Conservation (phyloP, 805 yeast species). For the Starmera quercuum region DNA sequence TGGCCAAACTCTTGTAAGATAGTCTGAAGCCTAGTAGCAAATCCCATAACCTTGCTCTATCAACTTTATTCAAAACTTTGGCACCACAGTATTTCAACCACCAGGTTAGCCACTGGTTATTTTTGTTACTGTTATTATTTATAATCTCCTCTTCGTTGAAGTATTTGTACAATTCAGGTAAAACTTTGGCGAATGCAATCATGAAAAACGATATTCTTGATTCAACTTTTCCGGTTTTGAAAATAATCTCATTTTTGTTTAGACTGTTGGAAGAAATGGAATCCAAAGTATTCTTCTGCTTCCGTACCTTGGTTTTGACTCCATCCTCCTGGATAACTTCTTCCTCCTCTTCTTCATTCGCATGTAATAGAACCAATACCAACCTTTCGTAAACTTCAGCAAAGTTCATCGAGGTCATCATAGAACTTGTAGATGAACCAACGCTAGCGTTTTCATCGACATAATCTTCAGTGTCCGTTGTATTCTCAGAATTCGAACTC, state of each 20-base stretch:
- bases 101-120: slow-evolving; percentile 90
- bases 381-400: slow-evolving; percentile 69
- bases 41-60: slow-evolving; percentile 90
- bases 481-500: not conserved
- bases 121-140: slow-evolving; percentile 44
- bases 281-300: not conserved
- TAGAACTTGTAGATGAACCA: slow-evolving; percentile 7
- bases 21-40: slow-evolving; percentile 70
- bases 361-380: slow-evolving; percentile 66
- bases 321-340: not conserved
- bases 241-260: slow-evolving; percentile 30
- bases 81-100: slow-evolving; percentile 92
- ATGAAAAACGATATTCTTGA: slow-evolving; percentile 65
- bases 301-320: not conserved
- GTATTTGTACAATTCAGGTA: slow-evolving; percentile 72
- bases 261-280: slow-evolving; percentile 8
- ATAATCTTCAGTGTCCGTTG: slow-evolving; percentile 9
- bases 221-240: slow-evolving; percentile 48
- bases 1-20: slow-evolving; percentile 17
- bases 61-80: slow-evolving; percentile 72
- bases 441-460: slow-evolving; percentile 3
- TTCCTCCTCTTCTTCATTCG: slow-evolving; percentile 11
- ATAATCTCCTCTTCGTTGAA: slow-evolving; percentile 76
- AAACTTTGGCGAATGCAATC: slow-evolving; percentile 46
- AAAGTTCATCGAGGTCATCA: slow-evolving; percentile 38